Evolutionary conservation across 2,329 filamentous ascomycete species (phyloP).

Genomic region (Pestalotiopsis sp.): DNA sequence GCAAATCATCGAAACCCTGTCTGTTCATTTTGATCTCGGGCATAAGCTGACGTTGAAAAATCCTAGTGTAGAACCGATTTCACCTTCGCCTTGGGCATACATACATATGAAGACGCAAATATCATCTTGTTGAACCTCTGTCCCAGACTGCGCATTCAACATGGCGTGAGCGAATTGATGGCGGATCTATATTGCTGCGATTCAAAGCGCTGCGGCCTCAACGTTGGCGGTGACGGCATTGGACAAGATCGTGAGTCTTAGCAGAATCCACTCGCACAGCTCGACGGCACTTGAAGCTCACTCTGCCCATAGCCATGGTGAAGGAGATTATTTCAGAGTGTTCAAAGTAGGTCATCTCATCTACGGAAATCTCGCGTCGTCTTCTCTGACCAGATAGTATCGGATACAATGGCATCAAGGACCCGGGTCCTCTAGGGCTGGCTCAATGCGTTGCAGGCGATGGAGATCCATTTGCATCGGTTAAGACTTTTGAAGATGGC

Average conservation of each 20-base stretch:
- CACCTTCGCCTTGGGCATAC: neutral
- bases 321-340: slow-evolving; percentile 53
- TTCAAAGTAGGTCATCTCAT: slow-evolving; percentile 42
- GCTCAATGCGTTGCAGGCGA: neutral
- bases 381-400: slow-evolving; percentile 22
- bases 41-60: neutral
- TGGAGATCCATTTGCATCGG: too few species aligned
- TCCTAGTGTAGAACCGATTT: slow-evolving; percentile 1
- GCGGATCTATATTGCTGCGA: slow-evolving; percentile 56
- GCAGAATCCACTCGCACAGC: neutral
- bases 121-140: neutral
- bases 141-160: neutral
- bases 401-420: slow-evolving; percentile 26
- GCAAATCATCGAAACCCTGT: neutral
- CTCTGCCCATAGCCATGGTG: slow-evolving; percentile 44
- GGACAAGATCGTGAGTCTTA: slow-evolving; percentile 46
- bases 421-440: slow-evolving; percentile 22
- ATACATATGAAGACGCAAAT: neutral
- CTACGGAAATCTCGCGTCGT: neutral
- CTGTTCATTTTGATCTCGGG: neutral
- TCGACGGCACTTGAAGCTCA: neutral
- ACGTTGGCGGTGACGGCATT: slow-evolving; percentile 27
- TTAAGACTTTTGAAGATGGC: neutral
- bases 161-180: slow-evolving; percentile 21
- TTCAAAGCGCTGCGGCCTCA: slow-evolving; percentile 49